Percentiles rank a stretch among this genome's conserved stretches.
phyloP scores from a whole-genome alignment of 2,329 filamentous ascomycete species.

The Exophiala xenobiotica region DNA sequence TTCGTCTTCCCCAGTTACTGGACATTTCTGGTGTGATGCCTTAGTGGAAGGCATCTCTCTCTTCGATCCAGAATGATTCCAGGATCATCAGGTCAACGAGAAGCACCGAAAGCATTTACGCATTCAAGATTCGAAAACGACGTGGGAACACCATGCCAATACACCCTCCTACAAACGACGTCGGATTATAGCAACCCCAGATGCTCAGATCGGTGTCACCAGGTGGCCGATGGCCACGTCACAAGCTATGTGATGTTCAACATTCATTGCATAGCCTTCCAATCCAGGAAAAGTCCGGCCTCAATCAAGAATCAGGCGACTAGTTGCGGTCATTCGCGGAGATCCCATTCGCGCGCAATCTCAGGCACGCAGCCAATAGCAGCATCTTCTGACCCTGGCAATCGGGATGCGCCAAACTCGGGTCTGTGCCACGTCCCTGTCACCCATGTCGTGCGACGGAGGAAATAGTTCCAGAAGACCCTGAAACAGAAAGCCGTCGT shows the following conservation, averaged over 20 bases:
- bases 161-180: too few relatives aligned
- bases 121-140: too few relatives aligned
- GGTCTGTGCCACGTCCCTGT: constrained; percentile 18
- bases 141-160: too few relatives aligned
- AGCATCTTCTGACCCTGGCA: neutral
- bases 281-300: neutral
- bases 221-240: constrained; percentile 18
- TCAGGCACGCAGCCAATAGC: constrained; percentile 20
- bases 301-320: constrained; percentile 16
- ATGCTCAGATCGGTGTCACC: too few relatives aligned
- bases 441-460: neutral
- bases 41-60: too few relatives aligned
- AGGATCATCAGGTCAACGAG: too few relatives aligned
- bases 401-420: constrained; percentile 10
- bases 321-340: constrained; percentile 11
- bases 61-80: too few relatives aligned
- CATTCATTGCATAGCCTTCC: too few relatives aligned
- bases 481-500: constrained; percentile 4
- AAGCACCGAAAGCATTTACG: too few relatives aligned
- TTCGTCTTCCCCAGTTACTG: constrained; percentile 98
- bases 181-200: too few relatives aligned
- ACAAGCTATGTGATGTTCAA: constrained; percentile 7
- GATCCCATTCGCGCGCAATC: neutral
- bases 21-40: constrained; percentile 78
- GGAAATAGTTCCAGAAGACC: neutral